A percentile compares a stretch with the other conserved stretches of the same genome.
Evolutionary conservation across 169 alveolate species (phyloP).

Genomic region (Prorocentrum cordatum): DNA sequence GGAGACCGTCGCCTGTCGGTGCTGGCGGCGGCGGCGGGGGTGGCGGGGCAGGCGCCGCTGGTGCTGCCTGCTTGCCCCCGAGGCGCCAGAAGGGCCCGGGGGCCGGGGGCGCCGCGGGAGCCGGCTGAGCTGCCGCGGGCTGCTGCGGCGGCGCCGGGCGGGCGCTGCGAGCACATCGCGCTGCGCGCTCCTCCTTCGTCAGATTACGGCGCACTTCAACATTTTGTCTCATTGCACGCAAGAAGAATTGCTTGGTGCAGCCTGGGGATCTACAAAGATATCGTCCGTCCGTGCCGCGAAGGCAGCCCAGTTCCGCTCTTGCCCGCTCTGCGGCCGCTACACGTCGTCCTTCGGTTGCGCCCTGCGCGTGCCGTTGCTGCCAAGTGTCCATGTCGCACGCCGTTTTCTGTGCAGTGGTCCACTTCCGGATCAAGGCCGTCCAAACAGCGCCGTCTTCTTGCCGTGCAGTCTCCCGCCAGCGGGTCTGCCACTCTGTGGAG

Average conservation of each 20-base stretch:
- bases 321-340: background rate
- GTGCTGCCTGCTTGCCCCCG: too few species aligned
- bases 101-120: background rate
- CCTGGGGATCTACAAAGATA: background rate
- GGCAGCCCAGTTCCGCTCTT: background rate
- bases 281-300: background rate
- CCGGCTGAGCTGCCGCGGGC: background rate
- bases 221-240: background rate
- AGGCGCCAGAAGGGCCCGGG: background rate
- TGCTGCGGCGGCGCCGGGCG: background rate
- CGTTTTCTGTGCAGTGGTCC: background rate
- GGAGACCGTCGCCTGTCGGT: too few species aligned
- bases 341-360: background rate
- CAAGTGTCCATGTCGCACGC: background rate
- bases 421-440: background rate
- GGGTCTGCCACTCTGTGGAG: background rate
- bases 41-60: too few species aligned
- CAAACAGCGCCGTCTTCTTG: background rate
- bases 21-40: too few species aligned
- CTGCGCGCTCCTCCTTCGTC: background rate
- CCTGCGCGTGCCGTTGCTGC: background rate
- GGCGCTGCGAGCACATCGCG: too few species aligned
- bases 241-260: background rate
- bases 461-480: background rate
- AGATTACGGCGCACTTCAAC: background rate